These are phyloP conservation scores for Aspergillus niger DNA, from an alignment of 2,329 filamentous ascomycete genomes.

Conservation along the genomic window DNA sequence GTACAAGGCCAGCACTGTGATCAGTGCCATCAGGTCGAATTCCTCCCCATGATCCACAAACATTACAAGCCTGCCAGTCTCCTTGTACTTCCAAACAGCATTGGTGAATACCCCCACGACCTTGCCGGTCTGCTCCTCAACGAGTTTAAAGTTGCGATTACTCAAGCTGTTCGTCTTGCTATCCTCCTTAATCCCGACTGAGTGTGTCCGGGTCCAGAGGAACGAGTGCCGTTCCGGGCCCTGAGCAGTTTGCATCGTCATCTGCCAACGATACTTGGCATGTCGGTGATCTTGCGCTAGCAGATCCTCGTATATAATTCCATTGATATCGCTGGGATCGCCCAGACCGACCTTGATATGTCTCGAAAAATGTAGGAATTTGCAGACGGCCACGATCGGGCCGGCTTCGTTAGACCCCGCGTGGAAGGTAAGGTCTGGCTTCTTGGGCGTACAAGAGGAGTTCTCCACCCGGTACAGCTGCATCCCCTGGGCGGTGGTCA, in stretches of 20 bases:
- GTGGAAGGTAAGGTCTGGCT: constrained; percentile 39
- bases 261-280: constrained; percentile 33
- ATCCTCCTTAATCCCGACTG: constrained; percentile 28
- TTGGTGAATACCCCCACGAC: constrained; percentile 36
- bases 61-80: constrained; percentile 37
- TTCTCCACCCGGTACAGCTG: constrained; percentile 31
- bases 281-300: constrained; percentile 26
- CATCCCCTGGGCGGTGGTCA: constrained; percentile 22
- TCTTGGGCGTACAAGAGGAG: constrained; percentile 31
- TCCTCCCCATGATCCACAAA: constrained; percentile 27
- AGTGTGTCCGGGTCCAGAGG: constrained; percentile 37
- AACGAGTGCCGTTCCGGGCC: constrained; percentile 26
- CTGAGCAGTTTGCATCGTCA: constrained; percentile 17
- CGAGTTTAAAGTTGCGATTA: constrained; percentile 35
- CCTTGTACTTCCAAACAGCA: constrained; percentile 31
- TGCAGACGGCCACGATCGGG: constrained; percentile 32
- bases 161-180: constrained; percentile 25
- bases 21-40: constrained; percentile 35
- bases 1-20: constrained; percentile 28
- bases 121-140: constrained; percentile 32
- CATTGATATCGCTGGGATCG: constrained; percentile 26
- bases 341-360: constrained; percentile 37
- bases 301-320: constrained; percentile 35
- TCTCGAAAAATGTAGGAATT: constrained; percentile 37
- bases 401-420: constrained; percentile 27